phyloP scores from a whole-genome alignment of 1,284 basidiomycete genomes.

The Tilletiopsis washingtonensis region DNA sequence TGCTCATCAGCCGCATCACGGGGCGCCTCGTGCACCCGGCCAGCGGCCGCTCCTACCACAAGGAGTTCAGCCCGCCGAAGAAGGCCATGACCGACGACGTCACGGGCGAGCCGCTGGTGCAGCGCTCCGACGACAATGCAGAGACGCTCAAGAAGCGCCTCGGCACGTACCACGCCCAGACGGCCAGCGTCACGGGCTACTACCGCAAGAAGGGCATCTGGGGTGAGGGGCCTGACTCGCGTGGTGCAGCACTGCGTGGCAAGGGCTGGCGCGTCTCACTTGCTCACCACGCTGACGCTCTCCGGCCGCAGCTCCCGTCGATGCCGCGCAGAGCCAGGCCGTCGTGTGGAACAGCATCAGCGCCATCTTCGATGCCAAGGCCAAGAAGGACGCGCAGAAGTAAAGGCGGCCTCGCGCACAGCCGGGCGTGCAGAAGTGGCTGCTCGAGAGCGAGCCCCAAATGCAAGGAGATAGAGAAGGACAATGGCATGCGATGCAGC shows the following conservation, averaged over 20 bases:
- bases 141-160: conserved; percentile 88
- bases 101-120: conserved; percentile 82
- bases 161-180: conserved; percentile 78
- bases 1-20: conserved; percentile 94
- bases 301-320: conserved; percentile 56
- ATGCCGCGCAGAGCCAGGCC: conserved; percentile 83
- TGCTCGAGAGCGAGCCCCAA: too few species aligned
- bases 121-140: conserved; percentile 51
- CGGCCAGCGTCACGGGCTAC: conserved; percentile 91
- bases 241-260: too few species aligned
- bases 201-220: conserved; percentile 72
- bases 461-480: too few species aligned
- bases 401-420: too few species aligned
- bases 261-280: too few species aligned
- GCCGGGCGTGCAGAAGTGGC: too few species aligned
- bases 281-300: too few species aligned
- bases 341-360: conserved; percentile 80
- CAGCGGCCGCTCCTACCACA: conserved; percentile 87
- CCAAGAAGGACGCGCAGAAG: conserved; percentile 1
- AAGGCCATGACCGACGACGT: conserved; percentile 86
- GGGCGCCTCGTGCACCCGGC: conserved; percentile 86
- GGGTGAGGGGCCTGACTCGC: conserved; percentile 8
- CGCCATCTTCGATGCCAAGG: conserved; percentile 44
- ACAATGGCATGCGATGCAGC: too few species aligned
- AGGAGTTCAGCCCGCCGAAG: conserved; percentile 91